phyloP scores from a whole-genome alignment of 345 rosid species.

The Gossypium arboreum region DNA sequence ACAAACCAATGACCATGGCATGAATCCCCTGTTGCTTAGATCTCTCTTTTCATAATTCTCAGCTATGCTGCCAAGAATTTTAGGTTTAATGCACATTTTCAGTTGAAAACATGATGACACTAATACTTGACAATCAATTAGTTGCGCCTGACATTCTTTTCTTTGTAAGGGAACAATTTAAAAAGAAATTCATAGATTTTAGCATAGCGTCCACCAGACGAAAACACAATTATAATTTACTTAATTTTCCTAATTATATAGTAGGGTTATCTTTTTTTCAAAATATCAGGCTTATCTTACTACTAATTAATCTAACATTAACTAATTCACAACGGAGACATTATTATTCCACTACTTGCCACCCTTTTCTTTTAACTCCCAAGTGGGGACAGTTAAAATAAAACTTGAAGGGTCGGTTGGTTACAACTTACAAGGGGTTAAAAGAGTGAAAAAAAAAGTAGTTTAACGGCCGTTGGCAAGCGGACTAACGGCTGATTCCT shows the following conservation, averaged over 20 bases:
- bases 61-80: not conserved
- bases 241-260: conserved; percentile 3
- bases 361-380: not conserved
- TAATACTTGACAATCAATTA: not conserved
- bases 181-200: not conserved
- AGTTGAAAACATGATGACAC: not conserved
- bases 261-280: not conserved
- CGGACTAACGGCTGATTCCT: conserved; percentile 59
- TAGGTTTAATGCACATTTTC: not conserved
- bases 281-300: not conserved
- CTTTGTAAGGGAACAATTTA: not conserved
- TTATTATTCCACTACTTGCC: not conserved
- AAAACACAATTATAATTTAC: not conserved
- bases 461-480: conserved; percentile 61
- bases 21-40: not conserved
- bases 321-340: not conserved
- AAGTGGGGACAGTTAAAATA: not conserved
- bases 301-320: not conserved
- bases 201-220: not conserved
- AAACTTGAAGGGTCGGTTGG: not conserved
- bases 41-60: not conserved
- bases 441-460: not conserved
- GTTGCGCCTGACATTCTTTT: not conserved
- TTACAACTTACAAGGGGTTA: conserved; percentile 11
- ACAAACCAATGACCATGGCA: not conserved